Evolutionary conservation across 2,329 filamentous ascomycete species (phyloP).

Genomic region (Cladosporium sp.): DNA sequence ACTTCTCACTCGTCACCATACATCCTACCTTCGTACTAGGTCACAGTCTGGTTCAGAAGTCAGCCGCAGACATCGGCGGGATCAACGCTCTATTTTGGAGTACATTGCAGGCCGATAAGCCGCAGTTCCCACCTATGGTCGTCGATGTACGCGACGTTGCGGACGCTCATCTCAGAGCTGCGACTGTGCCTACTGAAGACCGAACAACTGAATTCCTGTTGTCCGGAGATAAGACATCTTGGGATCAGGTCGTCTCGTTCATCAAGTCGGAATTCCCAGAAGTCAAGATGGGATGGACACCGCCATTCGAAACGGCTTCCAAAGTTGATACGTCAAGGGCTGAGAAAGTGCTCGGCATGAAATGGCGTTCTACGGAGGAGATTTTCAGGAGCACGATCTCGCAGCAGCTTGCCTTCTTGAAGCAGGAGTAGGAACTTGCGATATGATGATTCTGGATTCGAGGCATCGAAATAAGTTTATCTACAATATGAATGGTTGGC

Average conservation of each 20-base stretch:
- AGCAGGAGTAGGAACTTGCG: background rate
- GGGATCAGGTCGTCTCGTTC: background rate
- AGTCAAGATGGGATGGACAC: background rate
- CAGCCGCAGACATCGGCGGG: background rate
- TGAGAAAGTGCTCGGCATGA: background rate
- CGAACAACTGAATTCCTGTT: background rate
- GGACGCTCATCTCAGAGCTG: constrained; percentile 27
- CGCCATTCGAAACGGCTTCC: background rate
- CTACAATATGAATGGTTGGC: background rate
- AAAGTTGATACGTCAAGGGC: background rate
- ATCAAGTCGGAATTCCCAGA: background rate
- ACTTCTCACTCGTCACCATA: constrained; percentile 30
- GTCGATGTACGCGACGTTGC: constrained; percentile 35
- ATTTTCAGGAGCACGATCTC: background rate
- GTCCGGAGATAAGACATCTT: background rate
- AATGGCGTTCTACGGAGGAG: background rate
- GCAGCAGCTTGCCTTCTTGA: background rate
- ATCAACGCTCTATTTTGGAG: constrained; percentile 3
- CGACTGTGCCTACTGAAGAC: background rate
- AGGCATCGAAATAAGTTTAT: background rate
- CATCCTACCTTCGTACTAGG: constrained; percentile 33
- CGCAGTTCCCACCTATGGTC: constrained; percentile 20
- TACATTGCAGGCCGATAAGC: constrained; percentile 26
- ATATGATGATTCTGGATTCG: background rate
- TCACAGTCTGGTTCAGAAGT: constrained; percentile 27